Percentiles rank a stretch among this genome's conserved stretches.
Evolutionary conservation across 441 rosid species (phyloP).

Genomic region (Adansonia grandidieri): DNA sequence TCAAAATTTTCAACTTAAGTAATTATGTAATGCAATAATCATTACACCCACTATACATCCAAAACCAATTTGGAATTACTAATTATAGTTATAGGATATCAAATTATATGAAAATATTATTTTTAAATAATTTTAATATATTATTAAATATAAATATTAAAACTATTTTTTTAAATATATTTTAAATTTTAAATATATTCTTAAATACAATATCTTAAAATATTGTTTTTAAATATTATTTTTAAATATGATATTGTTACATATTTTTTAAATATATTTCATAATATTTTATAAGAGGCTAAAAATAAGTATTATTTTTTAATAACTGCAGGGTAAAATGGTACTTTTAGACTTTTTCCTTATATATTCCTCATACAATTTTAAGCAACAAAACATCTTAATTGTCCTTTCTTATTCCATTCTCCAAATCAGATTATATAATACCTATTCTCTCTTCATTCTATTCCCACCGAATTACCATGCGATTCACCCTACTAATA

Average conservation of each 20-base stretch:
- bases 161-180: too few species aligned
- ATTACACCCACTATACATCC: not conserved
- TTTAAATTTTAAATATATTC: too few species aligned
- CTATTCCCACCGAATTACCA: not conserved
- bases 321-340: not conserved
- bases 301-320: too few species aligned
- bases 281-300: too few species aligned
- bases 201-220: not conserved
- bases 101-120: not conserved
- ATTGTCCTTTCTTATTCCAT: not conserved
- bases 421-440: not conserved
- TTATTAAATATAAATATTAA: too few species aligned
- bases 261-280: too few species aligned
- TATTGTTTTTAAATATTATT: not conserved
- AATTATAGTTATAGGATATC: not conserved
- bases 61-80: not conserved
- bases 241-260: too few species aligned
- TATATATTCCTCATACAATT: not conserved
- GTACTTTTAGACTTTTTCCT: not conserved
- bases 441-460: not conserved
- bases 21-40: not conserved
- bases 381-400: not conserved
- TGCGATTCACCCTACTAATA: not conserved
- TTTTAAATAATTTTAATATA: too few species aligned
- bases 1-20: not conserved